These are phyloP conservation scores for Arthroderma sp. DNA, from an alignment of 2,329 filamentous ascomycete species.

Conservation along the genomic window DNA sequence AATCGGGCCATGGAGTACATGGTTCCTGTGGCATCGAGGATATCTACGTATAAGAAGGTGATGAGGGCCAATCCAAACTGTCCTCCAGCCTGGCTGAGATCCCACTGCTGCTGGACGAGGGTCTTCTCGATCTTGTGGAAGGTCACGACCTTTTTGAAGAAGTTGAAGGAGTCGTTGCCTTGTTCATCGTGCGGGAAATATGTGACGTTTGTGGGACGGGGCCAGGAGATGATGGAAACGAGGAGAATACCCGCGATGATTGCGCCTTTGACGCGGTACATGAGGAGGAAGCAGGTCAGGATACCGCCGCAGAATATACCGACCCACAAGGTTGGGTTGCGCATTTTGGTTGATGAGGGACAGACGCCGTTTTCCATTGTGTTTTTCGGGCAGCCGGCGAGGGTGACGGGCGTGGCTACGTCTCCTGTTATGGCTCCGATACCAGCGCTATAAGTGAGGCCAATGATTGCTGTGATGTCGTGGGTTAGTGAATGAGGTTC, in stretches of 20 bases:
- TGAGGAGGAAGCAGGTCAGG: constrained; percentile 65
- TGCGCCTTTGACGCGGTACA: constrained; percentile 77
- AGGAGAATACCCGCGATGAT: constrained; percentile 73
- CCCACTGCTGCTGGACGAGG: constrained; percentile 61
- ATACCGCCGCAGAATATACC: constrained; percentile 79
- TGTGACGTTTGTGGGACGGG: constrained; percentile 59
- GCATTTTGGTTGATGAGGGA: constrained; percentile 57
- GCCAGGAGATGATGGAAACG: constrained; percentile 82
- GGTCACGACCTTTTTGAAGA: constrained; percentile 76
- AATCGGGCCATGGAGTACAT: constrained; percentile 84
- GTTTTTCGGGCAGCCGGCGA: constrained; percentile 58
- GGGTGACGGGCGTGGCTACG: constrained; percentile 53
- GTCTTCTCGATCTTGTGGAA: constrained; percentile 64
- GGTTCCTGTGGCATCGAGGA: constrained; percentile 74
- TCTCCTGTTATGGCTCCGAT: constrained; percentile 65
- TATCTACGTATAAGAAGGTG: constrained; percentile 83
- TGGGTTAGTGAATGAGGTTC: background rate
- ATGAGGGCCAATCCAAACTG: constrained; percentile 75
- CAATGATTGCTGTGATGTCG: constrained; percentile 37
- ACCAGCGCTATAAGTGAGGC: constrained; percentile 63
- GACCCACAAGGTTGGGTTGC: constrained; percentile 71
- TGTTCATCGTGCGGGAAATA: constrained; percentile 63
- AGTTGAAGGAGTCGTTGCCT: constrained; percentile 62
- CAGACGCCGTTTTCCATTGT: constrained; percentile 42
- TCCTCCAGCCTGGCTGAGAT: constrained; percentile 52